Conservation (phyloP, 371 early-diverging fungal genomes). For the Lichtheimia ramosa region DNA sequence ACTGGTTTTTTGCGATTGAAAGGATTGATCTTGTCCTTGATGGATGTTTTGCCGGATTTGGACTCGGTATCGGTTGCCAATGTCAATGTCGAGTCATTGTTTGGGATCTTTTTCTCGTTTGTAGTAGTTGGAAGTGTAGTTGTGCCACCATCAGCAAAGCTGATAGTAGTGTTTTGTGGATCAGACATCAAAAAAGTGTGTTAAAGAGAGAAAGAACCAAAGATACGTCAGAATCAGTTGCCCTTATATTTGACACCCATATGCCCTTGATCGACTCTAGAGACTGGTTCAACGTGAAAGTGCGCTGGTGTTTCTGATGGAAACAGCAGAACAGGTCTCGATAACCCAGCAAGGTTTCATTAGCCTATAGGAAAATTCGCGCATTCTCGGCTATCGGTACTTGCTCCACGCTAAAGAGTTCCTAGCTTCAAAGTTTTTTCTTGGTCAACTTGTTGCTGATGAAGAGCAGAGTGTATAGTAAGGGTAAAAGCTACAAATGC, state of each 20-base stretch:
- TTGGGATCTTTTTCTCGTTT: conserved; percentile 21
- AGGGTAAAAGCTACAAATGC: no score
- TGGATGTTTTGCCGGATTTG: conserved; percentile 35
- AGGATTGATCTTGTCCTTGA: conserved; percentile 36
- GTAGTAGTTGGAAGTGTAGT: neutral
- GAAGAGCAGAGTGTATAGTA: no score
- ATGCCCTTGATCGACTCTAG: neutral
- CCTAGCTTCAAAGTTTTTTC: neutral
- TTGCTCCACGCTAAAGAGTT: neutral
- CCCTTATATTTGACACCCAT: neutral
- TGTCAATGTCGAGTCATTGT: conserved; percentile 18
- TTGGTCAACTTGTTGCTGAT: neutral
- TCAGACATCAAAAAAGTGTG: neutral
- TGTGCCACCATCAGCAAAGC: conserved; percentile 15
- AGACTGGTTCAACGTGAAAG: no score
- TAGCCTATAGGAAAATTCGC: conserved; percentile 6
- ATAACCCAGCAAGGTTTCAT: neutral
- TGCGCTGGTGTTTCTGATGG: neutral
- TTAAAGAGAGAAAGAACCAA: neutral
- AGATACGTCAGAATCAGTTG: neutral
- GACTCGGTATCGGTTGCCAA: conserved; percentile 27
- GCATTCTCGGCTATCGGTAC: neutral
- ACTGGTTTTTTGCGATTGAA: conserved; percentile 22
- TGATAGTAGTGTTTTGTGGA: conserved; percentile 17
- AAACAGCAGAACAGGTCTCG: neutral